Evolutionary conservation across 1,284 basidiomycete genomes (phyloP).

Genomic region (Hypsizygus ulmarius): DNA sequence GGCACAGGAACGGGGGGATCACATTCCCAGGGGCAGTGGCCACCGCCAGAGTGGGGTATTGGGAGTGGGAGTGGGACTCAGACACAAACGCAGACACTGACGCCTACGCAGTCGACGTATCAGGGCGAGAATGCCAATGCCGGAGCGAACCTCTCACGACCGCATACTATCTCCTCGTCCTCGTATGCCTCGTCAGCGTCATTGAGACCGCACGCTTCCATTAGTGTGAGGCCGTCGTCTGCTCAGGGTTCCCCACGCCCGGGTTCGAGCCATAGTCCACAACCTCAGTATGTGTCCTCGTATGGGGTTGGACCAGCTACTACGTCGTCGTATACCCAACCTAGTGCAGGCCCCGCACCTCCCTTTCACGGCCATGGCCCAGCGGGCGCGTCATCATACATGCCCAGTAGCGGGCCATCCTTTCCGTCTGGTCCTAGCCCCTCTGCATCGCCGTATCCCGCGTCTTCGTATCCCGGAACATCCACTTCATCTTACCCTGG

Average conservation of each 20-base stretch:
- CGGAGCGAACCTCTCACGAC: conserved; percentile 32
- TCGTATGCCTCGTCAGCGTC: conserved; percentile 10
- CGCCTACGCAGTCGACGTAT: conserved; percentile 18
- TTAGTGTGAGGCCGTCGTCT: conserved; percentile 5
- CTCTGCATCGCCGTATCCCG: conserved; percentile 9
- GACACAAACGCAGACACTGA: conserved; percentile 22
- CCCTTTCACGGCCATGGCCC: conserved; percentile 15
- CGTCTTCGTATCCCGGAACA: not conserved
- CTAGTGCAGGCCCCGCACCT: conserved; percentile 12
- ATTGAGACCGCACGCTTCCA: conserved; percentile 20
- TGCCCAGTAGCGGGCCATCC: conserved; percentile 6
- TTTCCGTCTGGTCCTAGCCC: conserved; percentile 19
- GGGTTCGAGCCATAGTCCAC: not conserved
- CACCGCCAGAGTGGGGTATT: conserved; percentile 44
- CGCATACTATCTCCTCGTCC: conserved; percentile 29
- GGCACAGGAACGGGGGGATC: conserved; percentile 19
- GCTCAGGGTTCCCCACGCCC: not conserved
- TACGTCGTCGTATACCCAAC: not conserved
- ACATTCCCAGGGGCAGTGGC: conserved; percentile 42
- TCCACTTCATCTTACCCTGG: conserved; percentile 12
- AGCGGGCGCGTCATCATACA: conserved; percentile 8
- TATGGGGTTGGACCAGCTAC: too few relatives aligned
- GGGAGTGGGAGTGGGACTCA: conserved; percentile 7
- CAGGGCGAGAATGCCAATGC: conserved; percentile 7
- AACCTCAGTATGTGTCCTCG: too few relatives aligned